Evolutionary conservation across 768 basidiomycete genomes (phyloP).

Genomic region (Tulasnella sp.): DNA sequence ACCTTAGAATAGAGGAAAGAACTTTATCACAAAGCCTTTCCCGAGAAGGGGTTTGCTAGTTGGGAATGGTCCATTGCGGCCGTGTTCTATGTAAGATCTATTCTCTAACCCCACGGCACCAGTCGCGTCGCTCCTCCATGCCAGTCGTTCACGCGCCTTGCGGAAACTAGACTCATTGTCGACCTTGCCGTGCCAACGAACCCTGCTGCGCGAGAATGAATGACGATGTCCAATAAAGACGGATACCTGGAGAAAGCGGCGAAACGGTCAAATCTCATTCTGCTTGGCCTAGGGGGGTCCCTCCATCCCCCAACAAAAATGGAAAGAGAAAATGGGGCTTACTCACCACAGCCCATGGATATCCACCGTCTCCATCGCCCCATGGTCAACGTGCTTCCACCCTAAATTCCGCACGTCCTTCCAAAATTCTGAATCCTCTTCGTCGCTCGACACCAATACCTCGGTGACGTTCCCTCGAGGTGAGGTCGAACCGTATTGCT

Average conservation of each 20-base stretch:
- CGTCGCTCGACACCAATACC: constrained; percentile 29
- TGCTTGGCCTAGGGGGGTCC: no score
- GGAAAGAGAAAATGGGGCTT: neutral
- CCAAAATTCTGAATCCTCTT: constrained; percentile 14
- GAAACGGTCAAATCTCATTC: neutral
- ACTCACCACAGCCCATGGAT: constrained; percentile 15
- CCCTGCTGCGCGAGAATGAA: constrained; percentile 21
- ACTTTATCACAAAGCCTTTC: no score
- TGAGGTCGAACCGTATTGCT: neutral
- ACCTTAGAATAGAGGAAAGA: no score
- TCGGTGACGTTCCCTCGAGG: neutral
- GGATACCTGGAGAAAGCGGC: constrained; percentile 16
- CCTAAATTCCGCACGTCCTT: neutral
- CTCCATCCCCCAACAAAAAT: no score
- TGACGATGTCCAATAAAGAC: constrained; percentile 20
- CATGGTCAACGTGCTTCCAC: constrained; percentile 22
- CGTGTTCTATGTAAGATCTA: no score
- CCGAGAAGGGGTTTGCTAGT: no score
- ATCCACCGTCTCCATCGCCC: neutral
- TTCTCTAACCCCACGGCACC: neutral
- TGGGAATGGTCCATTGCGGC: no score
- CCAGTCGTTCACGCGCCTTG: constrained; percentile 26
- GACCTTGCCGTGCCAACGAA: constrained; percentile 28
- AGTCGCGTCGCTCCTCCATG: constrained; percentile 15
- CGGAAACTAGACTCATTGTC: constrained; percentile 27